Conservation (phyloP, 208 protist species). For the Polymyxa betae region DNA sequence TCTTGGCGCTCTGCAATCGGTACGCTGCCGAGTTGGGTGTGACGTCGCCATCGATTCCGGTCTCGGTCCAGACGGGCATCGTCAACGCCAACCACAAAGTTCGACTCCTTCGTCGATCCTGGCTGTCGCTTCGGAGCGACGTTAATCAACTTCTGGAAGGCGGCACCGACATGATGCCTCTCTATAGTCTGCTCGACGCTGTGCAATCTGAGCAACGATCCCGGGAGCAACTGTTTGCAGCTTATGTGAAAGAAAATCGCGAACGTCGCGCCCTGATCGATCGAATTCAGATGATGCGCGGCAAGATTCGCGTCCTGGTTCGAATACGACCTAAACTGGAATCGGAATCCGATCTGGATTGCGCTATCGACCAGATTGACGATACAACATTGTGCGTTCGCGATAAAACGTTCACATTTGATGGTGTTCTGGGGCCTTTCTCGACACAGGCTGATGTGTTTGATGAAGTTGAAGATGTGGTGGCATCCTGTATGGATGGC, state of each 20-base stretch:
- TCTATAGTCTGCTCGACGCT: not conserved
- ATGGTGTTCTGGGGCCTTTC: conserved; percentile 17
- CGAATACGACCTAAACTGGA: not conserved
- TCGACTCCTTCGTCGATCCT: not conserved
- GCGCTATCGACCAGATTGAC: not conserved
- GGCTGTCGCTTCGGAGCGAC: not conserved
- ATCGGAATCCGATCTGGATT: not conserved
- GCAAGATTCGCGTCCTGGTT: conserved; percentile 35
- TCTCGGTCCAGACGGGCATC: not conserved
- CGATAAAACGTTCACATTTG: conserved; percentile 31
- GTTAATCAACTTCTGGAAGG: not conserved
- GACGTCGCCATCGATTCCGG: not conserved
- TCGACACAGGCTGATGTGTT: conserved; percentile 22
- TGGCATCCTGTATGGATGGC: conserved; percentile 5
- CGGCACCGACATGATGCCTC: not conserved
- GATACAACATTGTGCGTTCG: conserved; percentile 25
- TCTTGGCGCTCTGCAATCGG: not conserved
- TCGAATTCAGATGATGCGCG: not conserved
- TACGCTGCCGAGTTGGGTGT: not conserved
- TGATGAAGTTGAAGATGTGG: conserved; percentile 4
- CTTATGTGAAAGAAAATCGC: not conserved
- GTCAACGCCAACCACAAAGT: not conserved
- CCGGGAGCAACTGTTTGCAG: not conserved
- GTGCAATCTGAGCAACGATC: not conserved
- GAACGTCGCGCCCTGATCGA: not conserved